phyloP scores from a whole-genome alignment of 2,329 filamentous ascomycete genomes.

The Fusarium keratoplasticum region DNA sequence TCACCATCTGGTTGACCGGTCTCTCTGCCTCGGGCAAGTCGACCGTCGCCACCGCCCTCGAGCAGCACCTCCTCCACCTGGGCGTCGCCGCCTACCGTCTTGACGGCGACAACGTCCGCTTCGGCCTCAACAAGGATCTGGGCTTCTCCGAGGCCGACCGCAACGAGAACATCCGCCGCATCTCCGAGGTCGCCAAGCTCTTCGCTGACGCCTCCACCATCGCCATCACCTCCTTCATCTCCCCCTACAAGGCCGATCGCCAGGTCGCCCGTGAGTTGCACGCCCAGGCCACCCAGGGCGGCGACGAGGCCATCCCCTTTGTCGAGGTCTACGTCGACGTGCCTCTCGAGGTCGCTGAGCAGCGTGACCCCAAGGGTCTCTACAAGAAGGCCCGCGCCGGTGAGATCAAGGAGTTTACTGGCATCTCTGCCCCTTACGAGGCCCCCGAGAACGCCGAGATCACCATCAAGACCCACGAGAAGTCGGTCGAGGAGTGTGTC shows the following conservation, averaged over 20 bases:
- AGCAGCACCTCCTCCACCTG: conserved; percentile 93
- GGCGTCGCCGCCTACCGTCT: conserved; percentile 89
- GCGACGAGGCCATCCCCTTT: conserved; percentile 82
- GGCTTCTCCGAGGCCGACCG: conserved; percentile 93
- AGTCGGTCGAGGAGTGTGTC: conserved; percentile 89
- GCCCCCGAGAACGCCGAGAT: conserved; percentile 88
- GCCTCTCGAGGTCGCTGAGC: conserved; percentile 89
- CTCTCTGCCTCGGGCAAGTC: conserved; percentile 97
- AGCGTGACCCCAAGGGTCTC: conserved; percentile 95
- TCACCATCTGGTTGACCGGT: conserved; percentile 98
- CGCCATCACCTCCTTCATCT: conserved; percentile 96
- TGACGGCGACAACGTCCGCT: conserved; percentile 98
- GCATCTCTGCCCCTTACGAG: conserved; percentile 95
- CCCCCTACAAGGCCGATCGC: conserved; percentile 89
- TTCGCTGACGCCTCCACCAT: conserved; percentile 92
- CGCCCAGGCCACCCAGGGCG: conserved; percentile 61
- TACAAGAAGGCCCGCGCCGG: conserved; percentile 97
- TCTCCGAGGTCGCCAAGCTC: conserved; percentile 95
- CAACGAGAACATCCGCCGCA: conserved; percentile 97
- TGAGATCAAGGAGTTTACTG: conserved; percentile 97
- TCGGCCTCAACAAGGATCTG: conserved; percentile 97
- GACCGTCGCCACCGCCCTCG: conserved; percentile 94
- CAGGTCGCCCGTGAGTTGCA: conserved; percentile 86
- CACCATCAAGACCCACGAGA: conserved; percentile 83
- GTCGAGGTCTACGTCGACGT: conserved; percentile 96